Evolutionary conservation across 148 eudicot species (phyloP).

Genomic region (Arctostaphylos glauca): DNA sequence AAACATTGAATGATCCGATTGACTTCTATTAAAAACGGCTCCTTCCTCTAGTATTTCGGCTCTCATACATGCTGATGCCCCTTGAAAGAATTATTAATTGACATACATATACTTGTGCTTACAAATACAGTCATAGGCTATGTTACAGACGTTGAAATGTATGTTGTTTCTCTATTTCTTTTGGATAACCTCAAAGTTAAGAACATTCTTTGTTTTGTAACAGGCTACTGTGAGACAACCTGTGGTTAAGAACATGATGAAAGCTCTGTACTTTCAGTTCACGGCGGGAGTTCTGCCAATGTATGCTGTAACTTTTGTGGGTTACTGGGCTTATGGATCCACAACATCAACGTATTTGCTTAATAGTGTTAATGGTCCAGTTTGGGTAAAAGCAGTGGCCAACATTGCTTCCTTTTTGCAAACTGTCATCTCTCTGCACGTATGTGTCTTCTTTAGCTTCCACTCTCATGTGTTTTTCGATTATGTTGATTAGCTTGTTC

Average conservation of each 20-base stretch:
- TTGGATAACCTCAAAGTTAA: background rate
- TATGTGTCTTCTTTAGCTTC: constrained; percentile 29
- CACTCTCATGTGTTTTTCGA: background rate
- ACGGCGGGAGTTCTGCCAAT: constrained; percentile 72
- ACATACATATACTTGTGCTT: background rate
- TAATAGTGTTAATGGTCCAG: constrained; percentile 62
- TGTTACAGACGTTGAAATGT: background rate
- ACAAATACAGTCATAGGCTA: background rate
- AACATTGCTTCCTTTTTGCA: constrained; percentile 78
- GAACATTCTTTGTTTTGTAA: background rate
- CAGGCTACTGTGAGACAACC: constrained; percentile 93
- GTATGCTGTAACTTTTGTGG: constrained; percentile 71
- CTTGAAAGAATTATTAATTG: no score
- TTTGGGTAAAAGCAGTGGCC: constrained; percentile 71
- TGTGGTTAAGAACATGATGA: constrained; percentile 86
- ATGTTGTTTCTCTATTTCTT: background rate
- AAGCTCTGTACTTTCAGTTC: constrained; percentile 92
- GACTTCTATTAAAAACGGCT: no score
- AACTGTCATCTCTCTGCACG: constrained; percentile 80
- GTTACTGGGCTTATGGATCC: constrained; percentile 96
- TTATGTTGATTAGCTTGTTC: background rate
- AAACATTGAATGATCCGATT: no score
- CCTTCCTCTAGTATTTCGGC: no score
- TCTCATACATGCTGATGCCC: no score
- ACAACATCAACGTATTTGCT: constrained; percentile 62